A percentile compares a stretch with the other conserved stretches of the same genome.
Evolutionary conservation across 805 yeast species (phyloP).

Genomic region (Clavispora fructus): DNA sequence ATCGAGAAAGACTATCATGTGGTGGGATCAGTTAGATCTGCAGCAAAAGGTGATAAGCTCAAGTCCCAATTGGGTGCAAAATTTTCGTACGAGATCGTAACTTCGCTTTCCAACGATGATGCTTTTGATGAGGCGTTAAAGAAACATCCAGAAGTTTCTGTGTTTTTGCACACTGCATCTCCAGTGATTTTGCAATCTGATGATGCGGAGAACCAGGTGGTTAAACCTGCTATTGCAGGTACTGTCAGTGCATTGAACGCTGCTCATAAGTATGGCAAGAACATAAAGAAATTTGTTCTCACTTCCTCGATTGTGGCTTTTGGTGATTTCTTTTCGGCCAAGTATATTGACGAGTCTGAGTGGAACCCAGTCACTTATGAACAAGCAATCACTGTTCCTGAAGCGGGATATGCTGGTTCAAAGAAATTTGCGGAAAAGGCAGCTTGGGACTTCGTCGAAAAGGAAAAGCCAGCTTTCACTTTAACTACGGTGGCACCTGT

Average conservation of each 20-base stretch:
- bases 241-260: conserved; percentile 11
- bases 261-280: conserved; percentile 6
- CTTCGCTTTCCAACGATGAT: neutral
- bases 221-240: conserved; percentile 46
- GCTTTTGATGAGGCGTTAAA: conserved; percentile 39
- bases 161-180: conserved; percentile 58
- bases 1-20: neutral
- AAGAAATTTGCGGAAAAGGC: conserved; percentile 7
- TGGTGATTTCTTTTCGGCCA: neutral
- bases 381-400: conserved; percentile 17
- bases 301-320: conserved; percentile 13
- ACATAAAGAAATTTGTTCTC: conserved; percentile 7
- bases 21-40: conserved; percentile 1
- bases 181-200: conserved; percentile 46
- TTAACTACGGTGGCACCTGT: conserved; percentile 40
- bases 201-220: conserved; percentile 45
- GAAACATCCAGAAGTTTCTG: conserved; percentile 45
- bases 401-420: conserved; percentile 1
- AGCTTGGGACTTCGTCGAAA: conserved; percentile 49
- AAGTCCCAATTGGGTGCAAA: neutral
- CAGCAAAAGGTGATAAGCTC: neutral
- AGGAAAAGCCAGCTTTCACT: conserved; percentile 31
- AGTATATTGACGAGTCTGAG: conserved; percentile 12
- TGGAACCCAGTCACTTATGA: conserved; percentile 55
- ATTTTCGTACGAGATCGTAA: neutral